phyloP scores from a whole-genome alignment of 495 filamentous ascomycete species.

The Pseudomonodictys pantanalensis region DNA sequence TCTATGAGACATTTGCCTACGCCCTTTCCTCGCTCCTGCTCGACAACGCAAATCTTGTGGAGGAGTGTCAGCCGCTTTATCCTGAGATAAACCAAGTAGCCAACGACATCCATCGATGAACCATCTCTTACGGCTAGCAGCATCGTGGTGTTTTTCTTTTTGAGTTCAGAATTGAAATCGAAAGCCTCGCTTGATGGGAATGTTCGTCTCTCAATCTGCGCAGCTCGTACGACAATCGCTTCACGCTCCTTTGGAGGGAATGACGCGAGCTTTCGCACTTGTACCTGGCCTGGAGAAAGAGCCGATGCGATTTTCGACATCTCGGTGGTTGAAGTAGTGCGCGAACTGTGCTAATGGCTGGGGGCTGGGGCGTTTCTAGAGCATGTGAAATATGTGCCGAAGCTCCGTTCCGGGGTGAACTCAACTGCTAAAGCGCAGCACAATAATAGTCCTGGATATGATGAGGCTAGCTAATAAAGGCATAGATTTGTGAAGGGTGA shows the following conservation, averaged over 20 bases:
- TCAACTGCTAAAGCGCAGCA: no score
- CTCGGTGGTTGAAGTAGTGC: no score
- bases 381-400: no score
- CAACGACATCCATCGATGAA: conserved; percentile 37
- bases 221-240: conserved; percentile 45
- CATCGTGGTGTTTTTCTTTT: conserved; percentile 56
- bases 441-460: no score
- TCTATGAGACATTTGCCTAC: conserved; percentile 52
- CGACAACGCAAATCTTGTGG: conserved; percentile 59
- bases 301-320: neutral
- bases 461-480: no score
- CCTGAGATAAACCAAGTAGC: conserved; percentile 56
- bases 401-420: no score
- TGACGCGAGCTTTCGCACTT: conserved; percentile 8
- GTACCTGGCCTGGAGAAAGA: neutral
- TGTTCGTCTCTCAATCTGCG: conserved; percentile 55
- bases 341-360: no score
- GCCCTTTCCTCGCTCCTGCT: conserved; percentile 52
- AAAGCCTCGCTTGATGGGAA: conserved; percentile 59
- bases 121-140: conserved; percentile 45
- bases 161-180: conserved; percentile 52
- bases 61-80: conserved; percentile 52
- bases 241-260: conserved; percentile 16
- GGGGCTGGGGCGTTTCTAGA: no score
- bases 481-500: no score